Conservation (phyloP, 768 basidiomycete genomes). For the Lactifluus volemus region DNA sequence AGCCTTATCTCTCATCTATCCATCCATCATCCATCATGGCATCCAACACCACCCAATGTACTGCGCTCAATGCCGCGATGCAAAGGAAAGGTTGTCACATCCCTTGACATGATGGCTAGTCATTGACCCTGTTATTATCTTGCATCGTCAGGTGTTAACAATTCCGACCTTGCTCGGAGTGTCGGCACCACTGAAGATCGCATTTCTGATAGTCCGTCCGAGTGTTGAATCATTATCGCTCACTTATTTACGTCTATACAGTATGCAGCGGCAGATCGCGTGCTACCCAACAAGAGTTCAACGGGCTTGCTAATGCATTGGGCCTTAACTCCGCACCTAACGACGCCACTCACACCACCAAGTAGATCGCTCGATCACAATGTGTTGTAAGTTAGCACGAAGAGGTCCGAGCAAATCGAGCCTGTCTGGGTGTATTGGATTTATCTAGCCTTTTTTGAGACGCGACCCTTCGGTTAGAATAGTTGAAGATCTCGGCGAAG, state of each 20-base stretch:
- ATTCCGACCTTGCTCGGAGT: conserved; percentile 39
- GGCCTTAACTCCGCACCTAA: conserved; percentile 21
- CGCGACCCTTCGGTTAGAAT: neutral
- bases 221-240: neutral
- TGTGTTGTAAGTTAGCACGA: neutral
- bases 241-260: conserved; percentile 19
- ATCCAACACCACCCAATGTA: conserved; percentile 43
- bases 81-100: conserved; percentile 34
- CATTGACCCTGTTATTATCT: neutral
- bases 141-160: conserved; percentile 36
- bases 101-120: neutral
- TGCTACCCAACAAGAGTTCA: conserved; percentile 44
- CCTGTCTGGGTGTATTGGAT: neutral
- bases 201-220: conserved; percentile 41
- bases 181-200: conserved; percentile 37
- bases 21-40: conserved; percentile 29
- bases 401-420: neutral
- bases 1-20: neutral
- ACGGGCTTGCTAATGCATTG: conserved; percentile 36
- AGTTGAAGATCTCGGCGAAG: neutral
- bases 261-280: conserved; percentile 39
- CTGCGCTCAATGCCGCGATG: conserved; percentile 48
- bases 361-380: neutral
- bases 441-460: neutral
- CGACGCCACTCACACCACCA: conserved; percentile 25